These are phyloP conservation scores for Spathaspora hagerdaliae DNA, from an alignment of 805 yeast genomes.

Conservation along the genomic window DNA sequence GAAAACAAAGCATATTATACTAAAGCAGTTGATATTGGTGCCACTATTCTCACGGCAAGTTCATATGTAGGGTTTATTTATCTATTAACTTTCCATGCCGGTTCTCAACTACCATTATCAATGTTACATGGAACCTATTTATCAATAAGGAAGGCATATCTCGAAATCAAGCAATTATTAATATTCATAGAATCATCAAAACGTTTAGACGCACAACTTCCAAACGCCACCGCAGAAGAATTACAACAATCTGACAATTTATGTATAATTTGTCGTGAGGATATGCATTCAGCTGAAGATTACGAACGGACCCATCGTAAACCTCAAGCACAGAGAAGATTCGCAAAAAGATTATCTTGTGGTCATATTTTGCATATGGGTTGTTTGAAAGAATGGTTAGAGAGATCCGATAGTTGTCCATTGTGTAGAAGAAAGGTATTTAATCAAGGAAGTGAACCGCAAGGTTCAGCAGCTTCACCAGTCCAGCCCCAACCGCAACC, in stretches of 20 bases:
- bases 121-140: slow-evolving; percentile 43
- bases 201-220: slow-evolving; percentile 60
- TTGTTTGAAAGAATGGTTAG: slow-evolving; percentile 90
- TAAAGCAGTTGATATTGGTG: slow-evolving; percentile 52
- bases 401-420: slow-evolving; percentile 90
- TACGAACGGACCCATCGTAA: slow-evolving; percentile 18
- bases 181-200: slow-evolving; percentile 53
- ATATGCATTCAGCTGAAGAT: slow-evolving; percentile 53
- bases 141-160: slow-evolving; percentile 28
- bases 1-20: slow-evolving; percentile 61
- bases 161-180: slow-evolving; percentile 40
- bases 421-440: slow-evolving; percentile 75
- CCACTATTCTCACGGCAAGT: slow-evolving; percentile 36
- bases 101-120: slow-evolving; percentile 30
- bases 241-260: slow-evolving; percentile 52
- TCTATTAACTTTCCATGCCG: slow-evolving; percentile 29
- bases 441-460: slow-evolving; percentile 2
- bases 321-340: slow-evolving; percentile 30
- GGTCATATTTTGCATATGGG: slow-evolving; percentile 87
- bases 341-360: slow-evolving; percentile 77
- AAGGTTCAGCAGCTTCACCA: neutral
- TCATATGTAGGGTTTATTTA: slow-evolving; percentile 31
- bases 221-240: slow-evolving; percentile 60
- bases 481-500: neutral
- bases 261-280: slow-evolving; percentile 92